Percentiles rank a stretch among this genome's conserved stretches.
These are phyloP conservation scores for Alternaria angustiovoidea DNA, from an alignment of 2,329 filamentous ascomycete genomes.

Conservation along the genomic window DNA sequence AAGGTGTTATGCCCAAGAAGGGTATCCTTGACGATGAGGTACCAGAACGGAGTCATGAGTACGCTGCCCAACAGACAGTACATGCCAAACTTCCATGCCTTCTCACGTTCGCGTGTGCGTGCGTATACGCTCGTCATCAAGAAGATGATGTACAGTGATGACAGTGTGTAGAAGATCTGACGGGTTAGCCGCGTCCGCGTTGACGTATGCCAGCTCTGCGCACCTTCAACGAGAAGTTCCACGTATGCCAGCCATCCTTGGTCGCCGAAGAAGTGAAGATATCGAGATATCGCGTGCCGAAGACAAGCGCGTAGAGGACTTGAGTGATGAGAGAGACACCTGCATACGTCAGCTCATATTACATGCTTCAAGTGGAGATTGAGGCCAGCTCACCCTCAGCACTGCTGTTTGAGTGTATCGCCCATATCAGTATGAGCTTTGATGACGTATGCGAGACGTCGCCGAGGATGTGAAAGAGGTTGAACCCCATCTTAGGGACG, in stretches of 20 bases:
- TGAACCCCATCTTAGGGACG: constrained; percentile 45
- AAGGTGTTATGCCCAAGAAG: constrained; percentile 52
- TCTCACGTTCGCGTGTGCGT: constrained; percentile 86
- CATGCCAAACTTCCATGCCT: constrained; percentile 89
- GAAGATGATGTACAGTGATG: constrained; percentile 84
- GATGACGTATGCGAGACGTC: constrained; percentile 86
- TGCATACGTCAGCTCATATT: constrained; percentile 42
- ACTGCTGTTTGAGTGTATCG: constrained; percentile 87
- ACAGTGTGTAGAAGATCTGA: constrained; percentile 79
- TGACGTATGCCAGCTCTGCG: not conserved
- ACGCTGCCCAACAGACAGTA: constrained; percentile 72
- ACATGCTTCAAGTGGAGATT: not conserved
- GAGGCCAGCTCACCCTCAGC: constrained; percentile 71
- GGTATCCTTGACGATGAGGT: constrained; percentile 69
- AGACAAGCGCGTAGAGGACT: constrained; percentile 84
- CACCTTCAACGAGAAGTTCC: constrained; percentile 78
- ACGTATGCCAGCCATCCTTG: constrained; percentile 44
- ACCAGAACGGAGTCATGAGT: constrained; percentile 74
- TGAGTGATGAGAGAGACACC: constrained; percentile 93
- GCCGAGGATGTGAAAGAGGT: constrained; percentile 76
- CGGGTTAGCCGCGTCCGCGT: constrained; percentile 19
- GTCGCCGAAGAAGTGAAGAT: constrained; percentile 65
- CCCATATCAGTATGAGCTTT: constrained; percentile 89
- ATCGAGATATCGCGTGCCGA: constrained; percentile 86
- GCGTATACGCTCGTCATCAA: constrained; percentile 88